Conservation (phyloP, 768 basidiomycete species). For the Chalciporus chontae region DNA sequence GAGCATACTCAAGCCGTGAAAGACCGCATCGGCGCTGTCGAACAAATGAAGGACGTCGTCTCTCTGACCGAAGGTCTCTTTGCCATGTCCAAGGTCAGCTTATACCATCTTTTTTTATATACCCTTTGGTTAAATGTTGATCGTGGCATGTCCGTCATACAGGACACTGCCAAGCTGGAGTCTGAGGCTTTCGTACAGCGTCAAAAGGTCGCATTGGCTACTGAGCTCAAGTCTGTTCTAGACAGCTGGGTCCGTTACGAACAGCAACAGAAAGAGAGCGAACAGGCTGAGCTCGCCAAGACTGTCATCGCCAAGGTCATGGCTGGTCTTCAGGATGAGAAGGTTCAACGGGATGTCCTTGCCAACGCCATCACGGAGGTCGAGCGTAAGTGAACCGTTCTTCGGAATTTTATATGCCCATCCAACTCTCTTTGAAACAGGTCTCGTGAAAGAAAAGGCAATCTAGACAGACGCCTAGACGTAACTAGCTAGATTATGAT, state of each 20-base stretch:
- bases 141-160: background rate
- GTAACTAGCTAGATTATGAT: constrained; percentile 27
- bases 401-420: background rate
- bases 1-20: constrained; percentile 94
- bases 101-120: too few relatives aligned
- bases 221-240: constrained; percentile 90
- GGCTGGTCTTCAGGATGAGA: constrained; percentile 79
- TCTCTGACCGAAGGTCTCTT: constrained; percentile 88
- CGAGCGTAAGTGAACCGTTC: constrained; percentile 69
- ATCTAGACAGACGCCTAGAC: constrained; percentile 50
- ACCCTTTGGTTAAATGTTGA: background rate
- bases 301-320: constrained; percentile 86
- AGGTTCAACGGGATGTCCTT: constrained; percentile 83
- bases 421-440: constrained; percentile 37
- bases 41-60: constrained; percentile 94
- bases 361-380: constrained; percentile 78
- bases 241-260: constrained; percentile 99
- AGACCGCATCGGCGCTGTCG: constrained; percentile 87
- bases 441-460: constrained; percentile 87
- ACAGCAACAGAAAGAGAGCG: constrained; percentile 93
- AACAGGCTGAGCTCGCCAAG: constrained; percentile 90
- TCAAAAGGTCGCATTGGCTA: constrained; percentile 81
- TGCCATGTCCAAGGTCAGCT: constrained; percentile 78
- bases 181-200: constrained; percentile 84
- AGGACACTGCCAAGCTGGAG: constrained; percentile 94